These are phyloP conservation scores for Chlamydomonas asymmetrica DNA, from an alignment of 139 green algal genomes.

Conservation along the genomic window DNA sequence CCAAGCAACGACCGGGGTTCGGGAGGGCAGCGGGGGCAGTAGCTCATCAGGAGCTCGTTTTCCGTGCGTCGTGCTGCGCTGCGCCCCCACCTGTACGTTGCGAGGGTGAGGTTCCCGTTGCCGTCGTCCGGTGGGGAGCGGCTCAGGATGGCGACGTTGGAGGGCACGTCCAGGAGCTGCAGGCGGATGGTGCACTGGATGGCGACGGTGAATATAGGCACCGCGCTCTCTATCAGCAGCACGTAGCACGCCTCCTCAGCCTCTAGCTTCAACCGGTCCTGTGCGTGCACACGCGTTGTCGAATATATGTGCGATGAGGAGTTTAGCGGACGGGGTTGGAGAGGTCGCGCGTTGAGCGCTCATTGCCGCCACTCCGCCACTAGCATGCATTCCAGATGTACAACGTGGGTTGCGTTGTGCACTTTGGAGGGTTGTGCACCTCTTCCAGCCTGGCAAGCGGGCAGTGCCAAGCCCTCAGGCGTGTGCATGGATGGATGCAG, in stretches of 20 bases:
- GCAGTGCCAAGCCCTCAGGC: no score
- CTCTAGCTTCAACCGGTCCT: constrained; percentile 55
- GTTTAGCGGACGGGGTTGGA: neutral
- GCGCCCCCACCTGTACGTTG: constrained; percentile 71
- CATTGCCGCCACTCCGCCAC: no score
- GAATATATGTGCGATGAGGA: neutral
- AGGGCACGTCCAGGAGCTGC: constrained; percentile 64
- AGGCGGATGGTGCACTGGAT: constrained; percentile 27
- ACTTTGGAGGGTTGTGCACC: no score
- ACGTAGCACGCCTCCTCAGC: constrained; percentile 60
- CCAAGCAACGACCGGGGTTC: no score
- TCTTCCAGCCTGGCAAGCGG: no score
- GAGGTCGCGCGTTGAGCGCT: no score
- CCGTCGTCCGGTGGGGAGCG: constrained; percentile 37
- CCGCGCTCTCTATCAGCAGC: constrained; percentile 62
- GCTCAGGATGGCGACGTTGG: constrained; percentile 67
- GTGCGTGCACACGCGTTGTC: neutral
- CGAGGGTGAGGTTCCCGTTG: constrained; percentile 59
- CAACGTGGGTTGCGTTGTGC: no score
- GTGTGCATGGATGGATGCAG: no score
- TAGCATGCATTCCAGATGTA: no score
- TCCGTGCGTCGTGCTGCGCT: neutral
- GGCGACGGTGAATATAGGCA: constrained; percentile 66
- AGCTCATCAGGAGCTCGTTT: neutral
- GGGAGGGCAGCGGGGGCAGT: neutral